Base-by-base conservation (phyloP, 1,284 basidiomycete genomes). In the Microbotryum lychnidis-dioicae region DNA sequence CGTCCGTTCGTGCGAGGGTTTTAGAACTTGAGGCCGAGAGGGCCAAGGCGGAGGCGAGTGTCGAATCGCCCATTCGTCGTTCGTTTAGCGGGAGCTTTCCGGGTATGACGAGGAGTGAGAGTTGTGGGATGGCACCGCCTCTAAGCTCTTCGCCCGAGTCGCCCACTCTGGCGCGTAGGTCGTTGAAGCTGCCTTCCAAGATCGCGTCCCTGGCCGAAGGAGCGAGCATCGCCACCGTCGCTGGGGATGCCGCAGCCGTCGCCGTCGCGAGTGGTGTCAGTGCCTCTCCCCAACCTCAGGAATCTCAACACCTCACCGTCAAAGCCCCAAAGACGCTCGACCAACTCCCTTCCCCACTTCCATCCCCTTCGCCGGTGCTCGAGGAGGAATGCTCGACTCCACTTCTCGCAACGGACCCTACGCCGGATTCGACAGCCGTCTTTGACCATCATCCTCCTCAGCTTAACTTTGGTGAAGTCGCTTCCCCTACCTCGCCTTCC, bases 1-100 rank as follows among this genome's bases (percentile, higher is more conserved):
- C 57, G n/a, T 65, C 54, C 46, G 66, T 67, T 31, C 64, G 61
- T 46, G 57, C 48, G 44, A 49, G 66, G 2, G 66, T 67, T 1
- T 49, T 57, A 27, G 66, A 67, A 42, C 52, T 67, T n/a, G 65
- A 67, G 46, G 58, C 44, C 31, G 60, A 58, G 58, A 29, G 12
- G 29, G 18, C 20, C 33, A 12, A 42, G 33, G 21, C 10, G 23
- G 3, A 62, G 50, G 20, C 48, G 31, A 21, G 20, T 14, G 50
- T n/a, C 18, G 23, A 27, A 9, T 33, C 55, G 4, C n/a, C 50
- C 16, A 27, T 33, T 12, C 33, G 47, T 6, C 12, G 47, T n/a
- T 48, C 46, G 31, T 50, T 47, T 4, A 50, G 37, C 37, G 37
- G 10, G 4, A 42, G 37, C 6, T 18, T 42, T 6, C 37, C 37